Percentiles rank a stretch among this genome's conserved stretches.
Conservation (phyloP, 2,329 filamentous ascomycete species). For the Domatiomyces catenatus region DNA sequence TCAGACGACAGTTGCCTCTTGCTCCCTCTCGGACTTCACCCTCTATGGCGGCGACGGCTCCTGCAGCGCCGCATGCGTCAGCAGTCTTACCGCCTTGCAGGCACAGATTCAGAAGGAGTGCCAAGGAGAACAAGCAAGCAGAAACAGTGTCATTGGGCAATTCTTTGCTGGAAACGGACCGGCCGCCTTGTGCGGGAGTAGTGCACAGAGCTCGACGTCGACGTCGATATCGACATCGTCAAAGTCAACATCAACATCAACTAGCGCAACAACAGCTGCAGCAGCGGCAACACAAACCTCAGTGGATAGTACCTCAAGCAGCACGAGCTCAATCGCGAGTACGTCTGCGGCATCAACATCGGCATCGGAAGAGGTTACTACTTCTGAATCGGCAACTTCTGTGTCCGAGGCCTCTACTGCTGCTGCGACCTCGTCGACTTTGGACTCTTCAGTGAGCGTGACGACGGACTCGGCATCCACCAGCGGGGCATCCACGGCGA, state of each 20-base stretch:
- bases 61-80: constrained; percentile 8
- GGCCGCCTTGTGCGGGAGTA: not conserved
- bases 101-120: constrained; percentile 8
- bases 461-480: constrained; percentile 23
- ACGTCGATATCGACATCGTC: not conserved
- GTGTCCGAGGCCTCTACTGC: not conserved
- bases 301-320: constrained; percentile 17
- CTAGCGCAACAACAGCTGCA: constrained; percentile 22
- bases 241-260: constrained; percentile 11
- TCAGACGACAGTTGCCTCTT: constrained; percentile 6
- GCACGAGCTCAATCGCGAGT: constrained; percentile 13
- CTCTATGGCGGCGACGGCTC: constrained; percentile 6
- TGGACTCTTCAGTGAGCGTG: not conserved
- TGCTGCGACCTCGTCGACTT: not conserved
- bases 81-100: constrained; percentile 3
- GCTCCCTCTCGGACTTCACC: constrained; percentile 10
- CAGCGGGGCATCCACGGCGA: constrained; percentile 22
- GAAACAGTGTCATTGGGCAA: constrained; percentile 20
- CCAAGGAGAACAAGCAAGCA: constrained; percentile 4
- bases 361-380: not conserved
- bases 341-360: constrained; percentile 33
- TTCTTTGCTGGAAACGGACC: constrained; percentile 3
- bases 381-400: constrained; percentile 28
- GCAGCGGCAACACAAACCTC: constrained; percentile 25
- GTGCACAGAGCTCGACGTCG: not conserved